Conservation (phyloP, 2,329 filamentous ascomycete genomes). For the Aspergillus sp. region DNA sequence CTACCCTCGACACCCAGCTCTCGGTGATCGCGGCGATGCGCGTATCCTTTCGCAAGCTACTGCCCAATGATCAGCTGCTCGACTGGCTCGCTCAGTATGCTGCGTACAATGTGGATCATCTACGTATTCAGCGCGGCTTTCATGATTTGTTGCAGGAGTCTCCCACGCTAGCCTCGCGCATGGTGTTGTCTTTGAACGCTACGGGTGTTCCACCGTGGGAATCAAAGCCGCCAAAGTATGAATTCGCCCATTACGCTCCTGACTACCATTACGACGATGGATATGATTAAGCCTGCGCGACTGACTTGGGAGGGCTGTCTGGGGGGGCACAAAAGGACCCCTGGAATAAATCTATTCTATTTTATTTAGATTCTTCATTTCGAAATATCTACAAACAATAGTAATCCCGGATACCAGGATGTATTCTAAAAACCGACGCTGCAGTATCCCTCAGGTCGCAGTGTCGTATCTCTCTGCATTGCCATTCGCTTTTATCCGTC, state of each 20-base stretch:
- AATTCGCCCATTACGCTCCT: neutral
- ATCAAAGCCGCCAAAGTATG: neutral
- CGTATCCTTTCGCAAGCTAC: neutral
- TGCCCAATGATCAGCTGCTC: neutral
- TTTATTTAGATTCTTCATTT: too few relatives aligned
- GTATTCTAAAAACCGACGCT: too few relatives aligned
- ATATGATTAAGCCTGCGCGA: too few relatives aligned
- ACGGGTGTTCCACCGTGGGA: neutral
- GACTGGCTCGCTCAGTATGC: constrained; percentile 13
- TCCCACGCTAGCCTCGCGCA: constrained; percentile 7
- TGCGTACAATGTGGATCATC: neutral
- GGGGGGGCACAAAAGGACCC: too few relatives aligned
- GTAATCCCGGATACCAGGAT: too few relatives aligned
- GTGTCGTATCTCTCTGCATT: too few relatives aligned
- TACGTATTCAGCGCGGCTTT: constrained; percentile 3
- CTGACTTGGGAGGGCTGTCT: too few relatives aligned
- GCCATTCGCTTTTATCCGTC: too few relatives aligned
- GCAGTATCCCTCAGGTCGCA: too few relatives aligned
- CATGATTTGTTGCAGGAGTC: constrained; percentile 9
- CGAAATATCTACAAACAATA: too few relatives aligned
- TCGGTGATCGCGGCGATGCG: neutral
- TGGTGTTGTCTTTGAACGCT: constrained; percentile 6
- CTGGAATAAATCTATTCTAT: too few relatives aligned
- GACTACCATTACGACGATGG: neutral
- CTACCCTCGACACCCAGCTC: neutral